Conservation (phyloP, 108 stramenopile genomes). For the Nitzschia sp. region DNA sequence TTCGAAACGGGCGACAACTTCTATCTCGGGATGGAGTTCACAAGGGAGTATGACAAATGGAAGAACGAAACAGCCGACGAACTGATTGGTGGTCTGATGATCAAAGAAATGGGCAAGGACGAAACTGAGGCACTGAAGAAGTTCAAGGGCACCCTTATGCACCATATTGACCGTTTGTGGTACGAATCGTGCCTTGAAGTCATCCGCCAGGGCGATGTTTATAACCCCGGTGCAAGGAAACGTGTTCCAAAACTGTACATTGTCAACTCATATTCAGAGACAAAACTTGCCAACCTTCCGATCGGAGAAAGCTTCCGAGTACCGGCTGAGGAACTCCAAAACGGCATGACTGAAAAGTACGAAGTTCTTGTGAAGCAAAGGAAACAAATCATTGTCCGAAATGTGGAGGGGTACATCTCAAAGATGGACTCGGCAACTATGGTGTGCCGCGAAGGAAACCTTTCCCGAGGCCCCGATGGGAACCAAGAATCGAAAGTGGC, state of each 20-base stretch:
- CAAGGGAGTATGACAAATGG: slow-evolving; percentile 44
- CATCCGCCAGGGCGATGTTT: slow-evolving; percentile 32
- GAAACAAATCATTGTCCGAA: slow-evolving; percentile 24
- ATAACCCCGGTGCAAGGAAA: slow-evolving; percentile 31
- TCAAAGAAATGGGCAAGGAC: slow-evolving; percentile 1
- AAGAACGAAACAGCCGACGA: slow-evolving; percentile 28
- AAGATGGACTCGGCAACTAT: slow-evolving; percentile 4
- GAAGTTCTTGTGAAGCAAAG: slow-evolving; percentile 33
- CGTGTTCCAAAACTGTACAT: slow-evolving; percentile 31
- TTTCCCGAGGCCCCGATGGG: slow-evolving; percentile 30
- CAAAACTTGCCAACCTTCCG: slow-evolving; percentile 11
- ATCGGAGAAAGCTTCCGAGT: slow-evolving; percentile 38
- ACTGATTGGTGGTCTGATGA: not conserved
- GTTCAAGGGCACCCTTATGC: slow-evolving; percentile 22
- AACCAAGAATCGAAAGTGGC: slow-evolving; percentile 39
- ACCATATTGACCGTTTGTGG: slow-evolving; percentile 47
- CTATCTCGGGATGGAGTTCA: slow-evolving; percentile 44
- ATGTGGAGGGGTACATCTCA: slow-evolving; percentile 32
- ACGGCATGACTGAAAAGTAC: slow-evolving; percentile 14
- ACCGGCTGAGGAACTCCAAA: not conserved
- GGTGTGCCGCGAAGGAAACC: slow-evolving; percentile 35
- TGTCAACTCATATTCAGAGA: slow-evolving; percentile 24
- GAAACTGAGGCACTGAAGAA: not conserved
- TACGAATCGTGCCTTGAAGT: slow-evolving; percentile 39
- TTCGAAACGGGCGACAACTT: slow-evolving; percentile 46